These are phyloP conservation scores for Spatholobus suberectus DNA, from an alignment of 306 rosid genomes.

Conservation along the genomic window DNA sequence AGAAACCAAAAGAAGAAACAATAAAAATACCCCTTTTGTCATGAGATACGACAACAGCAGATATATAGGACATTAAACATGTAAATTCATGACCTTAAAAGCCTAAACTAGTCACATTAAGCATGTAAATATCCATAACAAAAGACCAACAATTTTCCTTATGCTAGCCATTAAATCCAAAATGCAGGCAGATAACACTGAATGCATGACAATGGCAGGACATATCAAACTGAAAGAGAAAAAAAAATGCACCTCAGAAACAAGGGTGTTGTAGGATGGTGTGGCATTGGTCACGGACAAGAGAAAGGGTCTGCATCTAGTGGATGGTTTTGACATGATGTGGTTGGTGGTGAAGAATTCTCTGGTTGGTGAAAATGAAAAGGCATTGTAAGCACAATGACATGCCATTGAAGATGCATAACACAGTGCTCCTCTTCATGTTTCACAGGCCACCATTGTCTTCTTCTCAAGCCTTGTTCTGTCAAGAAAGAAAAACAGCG, in stretches of 20 bases:
- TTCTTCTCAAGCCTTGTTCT: slow-evolving; percentile 17
- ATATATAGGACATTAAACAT: neutral
- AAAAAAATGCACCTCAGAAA: slow-evolving; percentile 69
- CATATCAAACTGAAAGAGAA: neutral
- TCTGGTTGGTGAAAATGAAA: slow-evolving; percentile 59
- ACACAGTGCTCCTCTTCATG: slow-evolving; percentile 63
- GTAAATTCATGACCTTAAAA: slow-evolving; percentile 15
- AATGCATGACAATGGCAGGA: slow-evolving; percentile 15
- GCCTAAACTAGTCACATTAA: slow-evolving; percentile 8
- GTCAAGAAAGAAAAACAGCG: neutral
- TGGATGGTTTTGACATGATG: slow-evolving; percentile 39
- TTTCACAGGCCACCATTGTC: slow-evolving; percentile 64
- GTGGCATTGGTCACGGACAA: slow-evolving; percentile 54
- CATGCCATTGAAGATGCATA: slow-evolving; percentile 91
- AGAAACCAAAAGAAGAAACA: neutral
- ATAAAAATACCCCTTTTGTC: neutral
- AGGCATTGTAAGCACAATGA: slow-evolving; percentile 63
- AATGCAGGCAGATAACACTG: slow-evolving; percentile 21
- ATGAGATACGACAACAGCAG: neutral
- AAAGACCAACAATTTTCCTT: neutral
- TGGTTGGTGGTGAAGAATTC: slow-evolving; percentile 40
- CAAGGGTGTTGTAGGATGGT: slow-evolving; percentile 70
- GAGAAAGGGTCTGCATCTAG: slow-evolving; percentile 55
- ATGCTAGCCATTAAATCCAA: slow-evolving; percentile 12
- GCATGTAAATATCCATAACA: neutral